Evolutionary conservation across 441 rosid genomes (phyloP).

Genomic region (Metrosideros polymorpha): DNA sequence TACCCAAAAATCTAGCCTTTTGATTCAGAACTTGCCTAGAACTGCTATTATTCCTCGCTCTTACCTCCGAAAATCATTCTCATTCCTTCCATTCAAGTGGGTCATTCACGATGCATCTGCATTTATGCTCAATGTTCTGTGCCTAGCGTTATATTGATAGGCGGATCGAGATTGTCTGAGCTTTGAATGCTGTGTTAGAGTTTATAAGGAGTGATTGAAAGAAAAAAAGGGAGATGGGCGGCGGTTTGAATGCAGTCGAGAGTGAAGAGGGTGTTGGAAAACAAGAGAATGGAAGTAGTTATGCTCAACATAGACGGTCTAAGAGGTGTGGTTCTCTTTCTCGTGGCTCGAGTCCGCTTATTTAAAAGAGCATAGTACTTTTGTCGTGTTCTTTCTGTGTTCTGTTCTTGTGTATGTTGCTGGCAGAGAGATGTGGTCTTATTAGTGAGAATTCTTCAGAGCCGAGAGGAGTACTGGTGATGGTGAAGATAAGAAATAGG

Average conservation of each 20-base stretch:
- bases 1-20: not conserved
- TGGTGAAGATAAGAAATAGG: not conserved
- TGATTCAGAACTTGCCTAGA: not conserved
- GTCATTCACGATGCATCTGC: not conserved
- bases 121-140: not conserved
- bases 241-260: constrained; percentile 17
- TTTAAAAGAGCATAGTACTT: not conserved
- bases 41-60: not conserved
- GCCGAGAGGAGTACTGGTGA: not conserved
- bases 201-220: not conserved
- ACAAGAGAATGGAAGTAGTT: constrained; percentile 22
- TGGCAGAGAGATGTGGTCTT: not conserved
- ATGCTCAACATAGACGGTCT: constrained; percentile 55
- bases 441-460: not conserved
- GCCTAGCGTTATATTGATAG: not conserved
- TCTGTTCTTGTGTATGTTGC: not conserved
- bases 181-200: not conserved
- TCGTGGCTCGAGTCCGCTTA: not conserved
- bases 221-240: constrained; percentile 30
- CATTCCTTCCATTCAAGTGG: not conserved
- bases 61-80: not conserved
- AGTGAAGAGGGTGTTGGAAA: constrained; percentile 10
- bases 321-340: constrained; percentile 37
- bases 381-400: not conserved
- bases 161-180: constrained; percentile 11